Percentiles rank a stretch among this genome's conserved stretches.
Evolutionary conservation across 2,329 filamentous ascomycete species (phyloP).

Genomic region (Botrytis byssoidea): DNA sequence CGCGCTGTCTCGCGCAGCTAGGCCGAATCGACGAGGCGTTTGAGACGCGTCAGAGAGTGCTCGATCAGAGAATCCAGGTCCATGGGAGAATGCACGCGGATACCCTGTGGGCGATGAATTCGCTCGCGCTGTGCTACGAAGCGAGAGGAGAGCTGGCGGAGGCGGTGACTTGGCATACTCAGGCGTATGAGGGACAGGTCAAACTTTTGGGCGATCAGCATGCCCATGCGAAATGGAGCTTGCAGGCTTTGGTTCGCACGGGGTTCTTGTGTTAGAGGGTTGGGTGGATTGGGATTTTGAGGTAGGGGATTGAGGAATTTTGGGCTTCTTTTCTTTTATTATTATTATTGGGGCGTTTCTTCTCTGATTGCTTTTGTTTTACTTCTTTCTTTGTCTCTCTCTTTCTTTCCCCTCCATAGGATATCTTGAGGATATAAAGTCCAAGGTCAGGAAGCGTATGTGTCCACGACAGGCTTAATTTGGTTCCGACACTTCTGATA

Average conservation of each 20-base stretch:
- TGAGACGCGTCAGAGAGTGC: not conserved
- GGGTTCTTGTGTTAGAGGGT: slow-evolving; percentile 4
- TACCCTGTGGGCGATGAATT: slow-evolving; percentile 21
- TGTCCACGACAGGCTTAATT: no score
- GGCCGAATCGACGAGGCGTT: not conserved
- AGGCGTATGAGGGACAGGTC: slow-evolving; percentile 8
- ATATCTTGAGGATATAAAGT: not conserved
- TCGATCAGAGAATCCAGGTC: not conserved
- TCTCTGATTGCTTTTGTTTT: not conserved
- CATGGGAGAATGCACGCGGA: not conserved
- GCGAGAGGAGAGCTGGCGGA: not conserved
- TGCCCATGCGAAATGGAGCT: slow-evolving; percentile 13
- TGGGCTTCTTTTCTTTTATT: not conserved
- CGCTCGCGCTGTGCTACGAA: slow-evolving; percentile 1
- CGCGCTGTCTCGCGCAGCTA: not conserved
- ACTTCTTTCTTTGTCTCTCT: no score
- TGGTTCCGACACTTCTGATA: not conserved
- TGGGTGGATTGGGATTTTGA: no score
- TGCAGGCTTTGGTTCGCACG: slow-evolving; percentile 7
- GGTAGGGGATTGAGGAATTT: not conserved
- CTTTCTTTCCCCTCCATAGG: no score
- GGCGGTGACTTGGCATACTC: not conserved
- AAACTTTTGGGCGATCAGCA: not conserved
- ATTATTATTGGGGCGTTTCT: not conserved
- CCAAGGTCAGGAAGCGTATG: no score